Conservation (phyloP, 2,329 filamentous ascomycete genomes). For the Colletotrichum camelliae region DNA sequence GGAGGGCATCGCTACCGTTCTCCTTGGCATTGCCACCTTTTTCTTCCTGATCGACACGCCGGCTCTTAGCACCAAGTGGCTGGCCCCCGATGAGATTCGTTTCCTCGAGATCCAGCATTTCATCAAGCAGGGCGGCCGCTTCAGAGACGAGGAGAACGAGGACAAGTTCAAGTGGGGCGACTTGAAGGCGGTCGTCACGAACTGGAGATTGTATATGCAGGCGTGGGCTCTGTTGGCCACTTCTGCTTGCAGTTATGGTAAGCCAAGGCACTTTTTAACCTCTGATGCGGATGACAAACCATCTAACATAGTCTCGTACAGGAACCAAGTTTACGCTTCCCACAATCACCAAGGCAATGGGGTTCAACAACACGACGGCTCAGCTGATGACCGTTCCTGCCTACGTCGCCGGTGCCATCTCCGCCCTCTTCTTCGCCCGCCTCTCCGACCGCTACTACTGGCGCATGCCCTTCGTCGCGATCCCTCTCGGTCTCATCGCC, state of each 20-base stretch:
- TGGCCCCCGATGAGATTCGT: conserved; percentile 39
- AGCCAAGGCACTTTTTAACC: neutral
- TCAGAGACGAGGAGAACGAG: conserved; percentile 19
- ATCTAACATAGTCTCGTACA: conserved; percentile 13
- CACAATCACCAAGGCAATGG: conserved; percentile 25
- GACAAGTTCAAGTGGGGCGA: conserved; percentile 28
- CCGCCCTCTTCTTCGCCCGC: conserved; percentile 69
- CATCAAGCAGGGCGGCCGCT: conserved; percentile 36
- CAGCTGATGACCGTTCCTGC: conserved; percentile 63
- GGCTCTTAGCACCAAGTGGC: conserved; percentile 35
- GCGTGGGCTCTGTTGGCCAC: conserved; percentile 33
- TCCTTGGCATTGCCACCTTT: conserved; percentile 48
- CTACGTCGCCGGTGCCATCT: conserved; percentile 64
- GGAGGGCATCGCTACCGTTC: conserved; percentile 30
- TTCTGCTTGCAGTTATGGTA: conserved; percentile 22
- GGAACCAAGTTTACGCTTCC: conserved; percentile 29
- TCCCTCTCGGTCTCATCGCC: conserved; percentile 63
- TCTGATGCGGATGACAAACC: neutral
- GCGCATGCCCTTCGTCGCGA: conserved; percentile 71
- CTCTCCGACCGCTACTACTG: conserved; percentile 69
- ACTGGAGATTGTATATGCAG: conserved; percentile 35
- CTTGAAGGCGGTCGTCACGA: conserved; percentile 30
- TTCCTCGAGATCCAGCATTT: conserved; percentile 33
- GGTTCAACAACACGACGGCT: conserved; percentile 28
- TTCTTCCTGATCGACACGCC: conserved; percentile 49